Percentiles rank a stretch among this genome's conserved stretches.
Evolutionary conservation across 257 asterid species (phyloP).

Genomic region (Jacaranda mimosifolia): DNA sequence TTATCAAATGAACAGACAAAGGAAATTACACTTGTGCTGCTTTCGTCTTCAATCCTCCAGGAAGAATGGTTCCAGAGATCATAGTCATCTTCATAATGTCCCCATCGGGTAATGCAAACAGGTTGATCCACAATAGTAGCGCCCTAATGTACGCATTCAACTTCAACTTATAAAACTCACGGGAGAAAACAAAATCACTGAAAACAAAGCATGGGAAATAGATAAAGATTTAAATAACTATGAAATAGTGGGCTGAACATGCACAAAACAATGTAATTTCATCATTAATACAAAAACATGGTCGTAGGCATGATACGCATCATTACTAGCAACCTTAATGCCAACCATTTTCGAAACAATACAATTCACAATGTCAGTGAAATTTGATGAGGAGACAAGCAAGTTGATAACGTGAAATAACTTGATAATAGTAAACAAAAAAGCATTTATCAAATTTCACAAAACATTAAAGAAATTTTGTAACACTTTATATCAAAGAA

Average conservation of each 20-base stretch:
- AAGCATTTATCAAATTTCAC: no score
- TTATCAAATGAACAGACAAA: constrained; percentile 15
- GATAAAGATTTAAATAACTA: neutral
- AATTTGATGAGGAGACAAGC: no score
- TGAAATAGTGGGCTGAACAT: neutral
- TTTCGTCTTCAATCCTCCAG: constrained; percentile 72
- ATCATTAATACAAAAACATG: neutral
- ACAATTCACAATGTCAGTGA: no score
- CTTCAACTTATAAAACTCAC: constrained; percentile 1
- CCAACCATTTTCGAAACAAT: neutral
- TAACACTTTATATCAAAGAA: no score
- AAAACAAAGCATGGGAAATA: constrained; percentile 4
- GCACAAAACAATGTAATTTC: neutral
- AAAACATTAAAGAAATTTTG: no score
- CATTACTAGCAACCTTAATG: neutral
- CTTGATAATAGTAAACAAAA: no score
- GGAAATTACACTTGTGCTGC: constrained; percentile 51
- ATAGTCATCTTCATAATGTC: constrained; percentile 70
- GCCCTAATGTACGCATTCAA: constrained; percentile 60
- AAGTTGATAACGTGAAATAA: no score
- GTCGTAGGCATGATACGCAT: neutral
- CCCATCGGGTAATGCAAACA: constrained; percentile 92
- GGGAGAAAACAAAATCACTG: neutral
- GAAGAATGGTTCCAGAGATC: constrained; percentile 72
- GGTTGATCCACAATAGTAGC: constrained; percentile 89